Conservation (phyloP, 805 yeast genomes). For the Dipodascus geniculatus region DNA sequence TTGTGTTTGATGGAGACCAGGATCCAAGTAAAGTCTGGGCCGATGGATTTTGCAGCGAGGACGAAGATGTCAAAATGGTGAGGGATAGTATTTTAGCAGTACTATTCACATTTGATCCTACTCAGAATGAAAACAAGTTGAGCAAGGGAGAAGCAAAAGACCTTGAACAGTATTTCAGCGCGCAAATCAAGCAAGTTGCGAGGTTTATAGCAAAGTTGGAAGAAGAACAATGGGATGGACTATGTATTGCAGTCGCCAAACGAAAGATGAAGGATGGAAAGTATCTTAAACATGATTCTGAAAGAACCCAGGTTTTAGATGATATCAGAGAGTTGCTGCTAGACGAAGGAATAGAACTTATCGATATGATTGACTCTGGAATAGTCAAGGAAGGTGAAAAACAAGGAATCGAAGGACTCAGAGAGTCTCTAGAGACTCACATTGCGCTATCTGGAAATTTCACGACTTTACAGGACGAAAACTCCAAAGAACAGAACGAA, state of each 20-base stretch:
- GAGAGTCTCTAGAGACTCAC: constrained; percentile 20
- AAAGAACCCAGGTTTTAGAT: not conserved
- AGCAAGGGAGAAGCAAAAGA: not conserved
- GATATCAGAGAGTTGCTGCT: constrained; percentile 11
- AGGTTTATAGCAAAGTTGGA: constrained; percentile 14
- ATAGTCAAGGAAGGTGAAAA: constrained; percentile 13
- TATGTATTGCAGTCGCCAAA: constrained; percentile 16
- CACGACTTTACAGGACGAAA: constrained; percentile 5
- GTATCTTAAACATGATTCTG: not conserved
- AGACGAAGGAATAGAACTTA: constrained; percentile 20
- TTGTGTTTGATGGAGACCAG: constrained; percentile 17
- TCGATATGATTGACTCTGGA: constrained; percentile 10
- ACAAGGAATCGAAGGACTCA: constrained; percentile 19
- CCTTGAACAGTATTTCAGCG: constrained; percentile 5
- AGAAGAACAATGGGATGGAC: constrained; percentile 19
- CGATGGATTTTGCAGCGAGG: constrained; percentile 20
- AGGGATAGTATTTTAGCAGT: constrained; percentile 27
- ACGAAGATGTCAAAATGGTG: constrained; percentile 24
- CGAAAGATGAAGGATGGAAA: constrained; percentile 6
- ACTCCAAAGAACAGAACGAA: constrained; percentile 9
- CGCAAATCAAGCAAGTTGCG: constrained; percentile 10
- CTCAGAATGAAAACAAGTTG: not conserved
- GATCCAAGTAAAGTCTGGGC: constrained; percentile 21
- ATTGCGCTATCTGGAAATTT: constrained; percentile 10
- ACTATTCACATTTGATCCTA: constrained; percentile 21